phyloP scores from a whole-genome alignment of 306 rosid species.

The Cyclanthera cordifolia region DNA sequence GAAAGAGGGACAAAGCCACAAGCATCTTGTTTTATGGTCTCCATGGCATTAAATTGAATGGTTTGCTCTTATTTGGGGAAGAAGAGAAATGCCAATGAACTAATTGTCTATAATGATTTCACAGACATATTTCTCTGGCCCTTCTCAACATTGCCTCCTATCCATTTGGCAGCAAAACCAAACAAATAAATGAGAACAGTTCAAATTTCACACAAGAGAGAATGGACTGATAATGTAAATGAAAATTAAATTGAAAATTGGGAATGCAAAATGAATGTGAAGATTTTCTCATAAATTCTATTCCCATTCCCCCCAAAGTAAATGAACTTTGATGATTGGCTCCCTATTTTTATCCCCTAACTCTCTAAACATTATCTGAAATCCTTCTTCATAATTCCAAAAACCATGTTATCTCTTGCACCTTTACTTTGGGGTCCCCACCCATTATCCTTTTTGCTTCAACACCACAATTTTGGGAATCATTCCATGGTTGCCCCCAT shows the following conservation, averaged over 20 bases:
- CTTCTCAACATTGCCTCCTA: constrained; percentile 37
- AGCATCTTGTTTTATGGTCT: constrained; percentile 39
- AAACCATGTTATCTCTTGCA: constrained; percentile 5
- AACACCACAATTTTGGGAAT: constrained; percentile 7
- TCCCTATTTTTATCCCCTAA: not conserved
- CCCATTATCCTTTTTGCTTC: constrained; percentile 7
- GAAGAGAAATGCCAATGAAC: constrained; percentile 9
- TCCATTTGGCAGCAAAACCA: constrained; percentile 37
- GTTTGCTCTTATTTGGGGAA: constrained; percentile 5
- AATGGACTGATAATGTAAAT: not conserved
- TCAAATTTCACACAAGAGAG: not conserved
- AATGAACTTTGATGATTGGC: not conserved
- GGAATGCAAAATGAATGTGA: not conserved
- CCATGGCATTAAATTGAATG: constrained; percentile 18
- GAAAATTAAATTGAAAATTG: too few relatives aligned
- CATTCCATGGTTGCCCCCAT: not conserved
- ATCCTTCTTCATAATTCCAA: not conserved
- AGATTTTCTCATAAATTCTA: not conserved
- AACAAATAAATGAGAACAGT: constrained; percentile 21
- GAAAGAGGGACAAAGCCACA: constrained; percentile 25
- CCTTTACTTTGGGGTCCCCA: constrained; percentile 5
- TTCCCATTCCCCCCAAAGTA: not conserved
- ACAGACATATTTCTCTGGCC: constrained; percentile 25
- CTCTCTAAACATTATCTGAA: not conserved
- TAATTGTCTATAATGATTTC: constrained; percentile 17